Base-by-base conservation (phyloP, 768 basidiomycete species). In the Macrolepiota dolichaula region DNA sequence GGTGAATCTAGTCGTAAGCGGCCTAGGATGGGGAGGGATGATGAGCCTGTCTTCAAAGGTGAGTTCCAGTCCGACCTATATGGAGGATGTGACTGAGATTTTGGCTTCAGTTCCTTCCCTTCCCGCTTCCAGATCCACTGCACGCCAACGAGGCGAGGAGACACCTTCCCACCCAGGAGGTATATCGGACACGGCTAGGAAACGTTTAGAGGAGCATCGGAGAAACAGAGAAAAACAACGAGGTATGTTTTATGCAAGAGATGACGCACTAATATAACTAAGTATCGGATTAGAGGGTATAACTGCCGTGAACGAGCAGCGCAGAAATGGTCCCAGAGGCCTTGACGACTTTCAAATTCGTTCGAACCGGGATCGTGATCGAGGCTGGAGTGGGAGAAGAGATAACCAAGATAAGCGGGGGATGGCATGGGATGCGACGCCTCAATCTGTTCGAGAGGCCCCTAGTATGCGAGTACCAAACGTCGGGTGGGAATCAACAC, bases 101-200 rank as follows among this genome's bases (percentile, higher is more conserved):
- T 22, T 40, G n/a, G n/a, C n/a, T 37, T 5, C 61, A 97, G 96
- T 98, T 19, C 96, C 96, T 0, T 81, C 73, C 40, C 72, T 96
- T 22, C 96, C 94, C 61, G 76, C 77, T 36, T 67, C 72, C 13
- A 80, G 84, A 50, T 72, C 77, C n/a, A 85, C 88, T 67, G 69
- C 81, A 2, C 83, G 96, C 4, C 86, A 91, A 62, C 79, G 91
- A 62, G 91, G 87, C 0, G 89, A 90, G 66, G 96, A 97, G 65
- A 98, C 96, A 0, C 96, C 96, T 0, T 96, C 96, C 19, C 92
- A 96, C 70, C 88, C 92, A 2, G 91, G 92, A 38, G 96, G 96
- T 15, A 76, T 99, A 19, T 91, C 93, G 0, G 90, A 92, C 27
- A 76, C 78, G 0, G 94, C 88, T 13, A 79, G 88, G 19, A 79